Evolutionary conservation across 495 filamentous ascomycete genomes (phyloP).

Genomic region (Immersiella caudata): DNA sequence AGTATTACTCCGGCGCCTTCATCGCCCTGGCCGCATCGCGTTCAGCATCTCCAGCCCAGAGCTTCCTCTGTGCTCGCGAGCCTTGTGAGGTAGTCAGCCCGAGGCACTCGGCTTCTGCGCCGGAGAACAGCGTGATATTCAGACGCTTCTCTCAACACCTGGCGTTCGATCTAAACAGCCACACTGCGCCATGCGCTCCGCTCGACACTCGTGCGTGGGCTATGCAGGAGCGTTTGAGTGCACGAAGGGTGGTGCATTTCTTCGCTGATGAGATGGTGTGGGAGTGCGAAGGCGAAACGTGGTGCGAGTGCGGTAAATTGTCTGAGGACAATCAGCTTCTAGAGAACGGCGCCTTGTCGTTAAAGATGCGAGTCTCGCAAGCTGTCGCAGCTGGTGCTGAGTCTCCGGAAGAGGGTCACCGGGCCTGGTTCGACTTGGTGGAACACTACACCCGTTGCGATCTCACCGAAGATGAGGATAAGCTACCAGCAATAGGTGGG

Average conservation of each 20-base stretch:
- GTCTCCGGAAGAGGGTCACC: neutral
- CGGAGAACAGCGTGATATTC: neutral
- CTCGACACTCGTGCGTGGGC: neutral
- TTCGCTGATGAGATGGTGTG: neutral
- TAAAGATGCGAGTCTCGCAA: neutral
- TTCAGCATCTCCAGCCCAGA: neutral
- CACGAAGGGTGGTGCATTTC: neutral
- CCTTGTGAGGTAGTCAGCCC: neutral
- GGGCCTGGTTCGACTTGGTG: neutral
- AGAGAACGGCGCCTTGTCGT: neutral
- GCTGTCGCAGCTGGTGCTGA: neutral
- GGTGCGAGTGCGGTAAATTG: neutral
- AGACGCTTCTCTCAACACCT: neutral
- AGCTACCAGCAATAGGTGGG: neutral
- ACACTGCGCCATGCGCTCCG: neutral
- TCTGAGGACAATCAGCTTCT: neutral
- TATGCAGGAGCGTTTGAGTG: neutral
- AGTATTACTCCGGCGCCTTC: neutral
- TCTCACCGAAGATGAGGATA: neutral
- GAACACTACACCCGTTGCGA: neutral
- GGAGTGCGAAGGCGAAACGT: neutral
- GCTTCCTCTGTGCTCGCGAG: neutral
- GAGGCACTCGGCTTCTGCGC: neutral
- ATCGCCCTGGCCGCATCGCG: neutral
- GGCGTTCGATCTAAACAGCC: neutral